Evolutionary conservation across 805 yeast species (phyloP).

Genomic region (Candida succiphila): DNA sequence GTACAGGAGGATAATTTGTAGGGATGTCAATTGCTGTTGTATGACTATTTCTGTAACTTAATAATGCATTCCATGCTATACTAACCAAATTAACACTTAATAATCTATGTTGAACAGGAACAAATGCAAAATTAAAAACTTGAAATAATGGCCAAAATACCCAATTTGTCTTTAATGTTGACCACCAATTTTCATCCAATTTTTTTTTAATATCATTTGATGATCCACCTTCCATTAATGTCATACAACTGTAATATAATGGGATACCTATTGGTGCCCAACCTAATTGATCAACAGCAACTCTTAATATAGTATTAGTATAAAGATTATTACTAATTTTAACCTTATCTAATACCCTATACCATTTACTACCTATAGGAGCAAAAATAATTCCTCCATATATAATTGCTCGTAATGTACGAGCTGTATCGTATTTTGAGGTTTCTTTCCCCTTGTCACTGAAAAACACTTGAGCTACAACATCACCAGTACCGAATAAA

Average conservation of each 20-base stretch:
- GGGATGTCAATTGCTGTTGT: slow-evolving; percentile 13
- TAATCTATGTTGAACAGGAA: slow-evolving; percentile 65
- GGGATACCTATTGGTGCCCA: slow-evolving; percentile 80
- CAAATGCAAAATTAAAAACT: slow-evolving; percentile 58
- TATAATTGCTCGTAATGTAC: slow-evolving; percentile 54
- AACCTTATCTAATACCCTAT: slow-evolving; percentile 31
- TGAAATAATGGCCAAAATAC: slow-evolving; percentile 88
- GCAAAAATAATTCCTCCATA: slow-evolving; percentile 74
- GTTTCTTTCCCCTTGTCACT: slow-evolving; percentile 13
- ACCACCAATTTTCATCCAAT: slow-evolving; percentile 44
- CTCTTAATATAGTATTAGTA: slow-evolving; percentile 35
- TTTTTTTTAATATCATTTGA: slow-evolving; percentile 29
- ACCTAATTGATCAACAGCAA: slow-evolving; percentile 57
- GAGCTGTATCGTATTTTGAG: slow-evolving; percentile 31
- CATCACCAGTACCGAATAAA: slow-evolving; percentile 69
- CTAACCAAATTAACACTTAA: slow-evolving; percentile 62
- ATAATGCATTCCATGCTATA: slow-evolving; percentile 75
- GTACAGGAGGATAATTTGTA: slow-evolving; percentile 28
- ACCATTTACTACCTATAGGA: slow-evolving; percentile 69
- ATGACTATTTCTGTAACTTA: slow-evolving; percentile 45
- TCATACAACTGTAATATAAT: slow-evolving; percentile 57
- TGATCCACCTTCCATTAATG: slow-evolving; percentile 50
- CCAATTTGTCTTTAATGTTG: slow-evolving; percentile 71
- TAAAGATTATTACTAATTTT: slow-evolving; percentile 21
- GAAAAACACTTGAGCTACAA: slow-evolving; percentile 53